Base-by-base conservation (phyloP, 1,284 basidiomycete species). In the Pterula multifida region DNA sequence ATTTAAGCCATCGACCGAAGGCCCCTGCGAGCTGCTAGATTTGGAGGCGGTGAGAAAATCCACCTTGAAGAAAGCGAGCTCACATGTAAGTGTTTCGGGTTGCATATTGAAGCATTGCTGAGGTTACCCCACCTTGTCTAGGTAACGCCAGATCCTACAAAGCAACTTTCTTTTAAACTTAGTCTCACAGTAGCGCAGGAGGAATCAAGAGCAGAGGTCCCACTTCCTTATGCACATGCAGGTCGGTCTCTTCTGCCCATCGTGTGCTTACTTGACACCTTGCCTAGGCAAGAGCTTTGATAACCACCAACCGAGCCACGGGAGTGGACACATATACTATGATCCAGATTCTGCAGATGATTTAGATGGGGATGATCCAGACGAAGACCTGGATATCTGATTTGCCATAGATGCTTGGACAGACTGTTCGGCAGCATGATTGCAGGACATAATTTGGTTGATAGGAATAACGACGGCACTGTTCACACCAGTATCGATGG, bases 331-430 rank as follows among this genome's bases (percentile, higher is more conserved):
- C 45, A 25, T 25, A 13, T 47, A 47, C 50, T 92, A 91, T 55
- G 85, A 90, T 57, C 88, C 90, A 15, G 89, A 91, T 60, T 89
- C 87, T 17, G 89, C 85, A 26, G 89, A 92, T 59, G 90, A 92
- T 57, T 75, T 90, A 47, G 89, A 92, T 58, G 89, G 90, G 50
- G 90, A 92, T 50, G 89, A 92, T 68, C 89, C 89, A 19, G 89
- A 92, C 58, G 89, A 91, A 60, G 89, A 92, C 63, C 65, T 92
- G 52, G 86, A 92, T 61, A 81, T 91, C 52, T 90, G n/a, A 26
- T 6, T n/a, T n/a, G n/a, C n/a, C n/a, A n/a, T n/a, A n/a, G n/a
- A n/a, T n/a, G n/a, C n/a, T n/a, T n/a, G n/a, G n/a, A n/a, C n/a
- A n/a, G n/a, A n/a, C n/a, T n/a, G n/a, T n/a, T n/a, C n/a, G n/a